These are phyloP conservation scores for Fusarium verticillioides DNA, from an alignment of 2,329 filamentous ascomycete genomes.

Conservation along the genomic window DNA sequence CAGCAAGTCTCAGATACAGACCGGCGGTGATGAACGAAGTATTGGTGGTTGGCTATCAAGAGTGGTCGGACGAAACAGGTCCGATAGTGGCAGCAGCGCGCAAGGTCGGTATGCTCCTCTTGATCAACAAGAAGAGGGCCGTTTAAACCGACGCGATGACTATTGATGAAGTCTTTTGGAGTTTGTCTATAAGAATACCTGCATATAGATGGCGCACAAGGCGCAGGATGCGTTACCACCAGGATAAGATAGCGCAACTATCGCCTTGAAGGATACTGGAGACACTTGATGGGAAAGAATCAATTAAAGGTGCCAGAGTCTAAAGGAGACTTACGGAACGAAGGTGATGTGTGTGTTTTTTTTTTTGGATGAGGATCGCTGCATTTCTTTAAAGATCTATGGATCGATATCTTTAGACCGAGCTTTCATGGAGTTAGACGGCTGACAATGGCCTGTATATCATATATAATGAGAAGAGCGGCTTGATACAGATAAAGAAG, in stretches of 20 bases:
- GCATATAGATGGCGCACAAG: constrained; percentile 53
- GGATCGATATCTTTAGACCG: constrained; percentile 37
- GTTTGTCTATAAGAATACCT: constrained; percentile 46
- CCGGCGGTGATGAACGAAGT: constrained; percentile 52
- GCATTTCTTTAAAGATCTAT: constrained; percentile 18
- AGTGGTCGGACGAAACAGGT: constrained; percentile 54
- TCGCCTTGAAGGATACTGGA: constrained; percentile 17
- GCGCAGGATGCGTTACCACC: constrained; percentile 26
- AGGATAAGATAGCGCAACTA: constrained; percentile 28
- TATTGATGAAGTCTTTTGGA: constrained; percentile 39
- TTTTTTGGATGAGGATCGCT: constrained; percentile 15
- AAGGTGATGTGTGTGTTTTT: constrained; percentile 17
- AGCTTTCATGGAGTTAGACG: constrained; percentile 32
- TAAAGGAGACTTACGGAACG: constrained; percentile 20
- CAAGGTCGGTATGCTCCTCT: constrained; percentile 57
- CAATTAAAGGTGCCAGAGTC: background rate
- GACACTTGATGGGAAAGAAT: constrained; percentile 18
- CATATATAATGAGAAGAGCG: constrained; percentile 30
- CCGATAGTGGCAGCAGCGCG: constrained; percentile 52
- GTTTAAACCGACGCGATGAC: constrained; percentile 45
- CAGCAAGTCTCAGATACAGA: constrained; percentile 55
- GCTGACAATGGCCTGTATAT: constrained; percentile 20
- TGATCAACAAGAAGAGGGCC: constrained; percentile 54
- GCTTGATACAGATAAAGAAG: background rate
- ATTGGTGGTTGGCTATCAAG: constrained; percentile 63